Conservation (phyloP, 495 filamentous ascomycete species). For the Rostrohypoxylon terebratum region DNA sequence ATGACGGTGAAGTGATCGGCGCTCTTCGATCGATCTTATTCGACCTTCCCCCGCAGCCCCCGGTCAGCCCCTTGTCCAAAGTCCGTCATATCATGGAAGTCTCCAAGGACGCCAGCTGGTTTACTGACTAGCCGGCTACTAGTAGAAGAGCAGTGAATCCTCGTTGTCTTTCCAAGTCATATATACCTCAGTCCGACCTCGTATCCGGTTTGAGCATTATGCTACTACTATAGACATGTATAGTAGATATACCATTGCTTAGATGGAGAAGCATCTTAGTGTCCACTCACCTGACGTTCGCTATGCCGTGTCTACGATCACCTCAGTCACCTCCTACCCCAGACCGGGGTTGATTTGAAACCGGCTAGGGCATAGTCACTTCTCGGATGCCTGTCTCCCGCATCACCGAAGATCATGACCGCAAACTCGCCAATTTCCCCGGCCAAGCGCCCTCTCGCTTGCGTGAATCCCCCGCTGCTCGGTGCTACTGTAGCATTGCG, state of each 20-base stretch:
- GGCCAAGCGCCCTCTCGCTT: not conserved
- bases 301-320: not conserved
- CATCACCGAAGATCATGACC: slow-evolving; percentile 9
- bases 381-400: slow-evolving; percentile 10
- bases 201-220: not conserved
- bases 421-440: not conserved
- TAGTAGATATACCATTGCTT: not conserved
- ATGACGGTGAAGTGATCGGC: slow-evolving; percentile 2
- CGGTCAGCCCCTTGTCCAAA: not conserved
- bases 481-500: slow-evolving; percentile 10
- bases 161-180: not conserved
- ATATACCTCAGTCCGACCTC: not conserved
- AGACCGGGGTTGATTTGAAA: slow-evolving; percentile 2
- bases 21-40: slow-evolving; percentile 2
- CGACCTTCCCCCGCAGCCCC: too few relatives aligned
- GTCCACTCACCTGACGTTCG: not conserved
- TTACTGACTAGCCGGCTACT: not conserved
- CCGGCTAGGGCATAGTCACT: not conserved
- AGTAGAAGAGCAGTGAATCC: not conserved
- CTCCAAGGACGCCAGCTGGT: not conserved
- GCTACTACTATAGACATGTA: not conserved
- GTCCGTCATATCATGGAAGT: not conserved
- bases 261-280: not conserved
- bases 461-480: not conserved
- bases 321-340: not conserved